Conservation (phyloP, 768 basidiomycete genomes). For the Tulasnella sp. region DNA sequence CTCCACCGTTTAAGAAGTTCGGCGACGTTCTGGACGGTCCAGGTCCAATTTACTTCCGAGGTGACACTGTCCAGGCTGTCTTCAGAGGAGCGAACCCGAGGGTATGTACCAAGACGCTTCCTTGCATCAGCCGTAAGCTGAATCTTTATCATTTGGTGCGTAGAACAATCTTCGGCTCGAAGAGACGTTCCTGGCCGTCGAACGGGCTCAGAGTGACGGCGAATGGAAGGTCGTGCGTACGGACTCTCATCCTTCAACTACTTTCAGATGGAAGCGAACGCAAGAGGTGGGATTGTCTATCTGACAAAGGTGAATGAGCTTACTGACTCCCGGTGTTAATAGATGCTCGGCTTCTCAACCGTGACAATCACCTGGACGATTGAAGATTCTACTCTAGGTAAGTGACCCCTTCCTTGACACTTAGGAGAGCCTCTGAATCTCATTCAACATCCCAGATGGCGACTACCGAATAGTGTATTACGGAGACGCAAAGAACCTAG, state of each 20-base stretch:
- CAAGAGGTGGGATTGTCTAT: constrained; percentile 30
- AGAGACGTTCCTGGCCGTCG: constrained; percentile 58
- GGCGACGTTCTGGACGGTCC: constrained; percentile 47
- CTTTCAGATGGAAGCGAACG: constrained; percentile 50
- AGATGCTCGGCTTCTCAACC: constrained; percentile 41
- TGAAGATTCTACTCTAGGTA: constrained; percentile 31
- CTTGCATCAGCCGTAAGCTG: neutral
- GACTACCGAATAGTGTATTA: constrained; percentile 60
- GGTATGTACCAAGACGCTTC: no score
- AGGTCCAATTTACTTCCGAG: constrained; percentile 37
- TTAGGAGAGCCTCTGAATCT: neutral
- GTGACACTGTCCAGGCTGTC: constrained; percentile 45
- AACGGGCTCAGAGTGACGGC: constrained; percentile 34
- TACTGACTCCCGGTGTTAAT: neutral
- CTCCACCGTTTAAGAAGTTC: constrained; percentile 46
- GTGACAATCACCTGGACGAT: constrained; percentile 62
- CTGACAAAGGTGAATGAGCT: neutral
- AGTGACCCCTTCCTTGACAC: neutral
- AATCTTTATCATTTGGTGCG: neutral
- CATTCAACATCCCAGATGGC: constrained; percentile 35
- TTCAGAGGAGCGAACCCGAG: constrained; percentile 74
- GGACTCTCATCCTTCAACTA: constrained; percentile 71
- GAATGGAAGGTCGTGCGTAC: constrained; percentile 50
- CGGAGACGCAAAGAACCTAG: constrained; percentile 57
- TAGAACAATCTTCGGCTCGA: constrained; percentile 72